Base-by-base conservation (phyloP, 1,284 basidiomycete species). In the Hymenochaete sp. region DNA sequence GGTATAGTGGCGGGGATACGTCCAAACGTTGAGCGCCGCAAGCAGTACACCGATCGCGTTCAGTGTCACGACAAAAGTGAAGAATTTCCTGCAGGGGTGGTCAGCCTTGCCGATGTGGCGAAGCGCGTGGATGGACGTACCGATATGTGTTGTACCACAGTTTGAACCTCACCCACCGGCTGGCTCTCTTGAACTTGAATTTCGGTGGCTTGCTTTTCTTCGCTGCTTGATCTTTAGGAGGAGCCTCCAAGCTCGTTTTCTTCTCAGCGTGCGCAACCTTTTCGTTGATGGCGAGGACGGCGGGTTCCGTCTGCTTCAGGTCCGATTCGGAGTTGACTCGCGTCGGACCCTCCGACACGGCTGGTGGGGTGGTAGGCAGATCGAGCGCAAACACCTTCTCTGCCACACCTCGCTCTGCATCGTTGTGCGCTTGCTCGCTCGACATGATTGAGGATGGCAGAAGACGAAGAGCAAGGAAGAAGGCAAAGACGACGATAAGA, bases 91-190 rank as follows among this genome's bases (percentile, higher is more conserved):
- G 52, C 33, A 24, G 14, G n/a, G n/a, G n/a, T n/a, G n/a, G n/a
- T n/a, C n/a, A n/a, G n/a, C n/a, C n/a, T 39, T 45, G 27, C 35
- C 26, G 8, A 2, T 18, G 39, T 14, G 14, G 13, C 29, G 13
- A 36, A 26, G 32, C 4, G 29, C 6, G 38, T 10, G 29, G 32
- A 13, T 42, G 36, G 25, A 60, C 64, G 47, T 58, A 77, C 73
- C 78, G 66, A 54, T 78, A 79, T 4, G 77, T 78, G 56, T 80
- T 81, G 57, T 77, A 79, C 75, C 78, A 81, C 26, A 82, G 60
- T 50, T 67, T 67, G 53, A 77, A 73, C 28, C 64, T 62, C 48
- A 75, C 63, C 71, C 71, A 71, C 35, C 65, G 63, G 51, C 65
- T 61, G 18, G 57, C 53, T 42, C 51, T 56, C 40, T 59, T 57